These are phyloP conservation scores for Penicillium brasilianum DNA, from an alignment of 2,329 filamentous ascomycete genomes.

Conservation along the genomic window DNA sequence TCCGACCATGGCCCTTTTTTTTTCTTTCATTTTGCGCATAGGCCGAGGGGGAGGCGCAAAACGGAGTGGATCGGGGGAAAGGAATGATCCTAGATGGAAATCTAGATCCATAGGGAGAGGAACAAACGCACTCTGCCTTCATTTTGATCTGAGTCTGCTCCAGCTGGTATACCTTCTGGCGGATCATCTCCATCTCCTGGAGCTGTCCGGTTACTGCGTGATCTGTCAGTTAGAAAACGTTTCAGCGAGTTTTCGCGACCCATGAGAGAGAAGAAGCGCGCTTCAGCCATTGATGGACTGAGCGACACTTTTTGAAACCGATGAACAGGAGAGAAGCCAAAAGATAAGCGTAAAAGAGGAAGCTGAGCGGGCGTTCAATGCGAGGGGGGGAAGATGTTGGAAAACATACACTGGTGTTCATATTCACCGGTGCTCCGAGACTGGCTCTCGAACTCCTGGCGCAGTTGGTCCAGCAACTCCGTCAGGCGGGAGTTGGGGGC, in stretches of 20 bases:
- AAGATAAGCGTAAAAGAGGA: background rate
- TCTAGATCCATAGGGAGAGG: background rate
- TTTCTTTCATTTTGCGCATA: background rate
- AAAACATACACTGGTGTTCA: constrained; percentile 85
- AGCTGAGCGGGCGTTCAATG: constrained; percentile 2
- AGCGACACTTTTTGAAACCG: constrained; percentile 15
- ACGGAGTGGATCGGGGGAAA: background rate
- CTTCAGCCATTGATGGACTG: constrained; percentile 19
- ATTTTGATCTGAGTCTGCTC: constrained; percentile 87
- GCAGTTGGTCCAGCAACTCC: constrained; percentile 89
- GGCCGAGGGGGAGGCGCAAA: background rate
- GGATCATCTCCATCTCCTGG: constrained; percentile 91
- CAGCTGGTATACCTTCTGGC: constrained; percentile 90
- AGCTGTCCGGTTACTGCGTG: constrained; percentile 81
- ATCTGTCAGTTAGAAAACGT: constrained; percentile 36
- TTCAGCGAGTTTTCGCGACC: constrained; percentile 28
- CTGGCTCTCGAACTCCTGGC: constrained; percentile 88
- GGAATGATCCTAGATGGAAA: background rate
- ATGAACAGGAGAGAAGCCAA: constrained; percentile 1
- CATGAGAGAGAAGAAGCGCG: constrained; percentile 7
- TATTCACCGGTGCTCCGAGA: constrained; percentile 81
- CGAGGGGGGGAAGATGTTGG: constrained; percentile 11
- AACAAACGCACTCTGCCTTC: constrained; percentile 79
- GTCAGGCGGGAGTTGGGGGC: constrained; percentile 77
- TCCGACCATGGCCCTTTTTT: background rate